Evolutionary conservation across 2,329 filamentous ascomycete genomes (phyloP), one percentile per base, ranked within the genome.

Genomic region (Bipolaris zeicola): DNA sequence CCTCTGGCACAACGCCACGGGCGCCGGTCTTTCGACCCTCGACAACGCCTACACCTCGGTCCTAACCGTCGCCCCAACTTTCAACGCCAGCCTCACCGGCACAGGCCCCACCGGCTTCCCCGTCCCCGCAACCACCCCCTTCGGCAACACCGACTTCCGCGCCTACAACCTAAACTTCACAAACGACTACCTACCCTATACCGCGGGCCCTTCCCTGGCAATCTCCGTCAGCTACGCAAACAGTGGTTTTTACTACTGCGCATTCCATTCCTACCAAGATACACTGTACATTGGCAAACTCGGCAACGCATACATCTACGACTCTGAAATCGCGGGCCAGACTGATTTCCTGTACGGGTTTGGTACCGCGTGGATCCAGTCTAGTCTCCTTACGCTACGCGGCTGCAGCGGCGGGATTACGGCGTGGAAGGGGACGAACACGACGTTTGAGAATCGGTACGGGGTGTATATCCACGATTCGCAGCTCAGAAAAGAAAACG

Each of bases 331-430:
- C 5, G 87, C 85, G 0, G 87, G 87, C 0, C 80, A 89, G 67
- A 89, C 86, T 0, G 88, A 90, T 64, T 89, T 89, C 74, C 76
- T 89, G 18, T 89, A 89, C 66, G 87, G 86, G 7, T 89, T 89
- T 66, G 87, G 87, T 24, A 89, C 87, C 0, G 79, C 83, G 3
- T 89, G 83, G 80, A 78, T 89, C 38, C 79, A 85, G 52, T 76
- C 79, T 3, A 85, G 82, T 1, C 76, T 77, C 0, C 72, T 90
- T 1, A 76, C 78, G 0, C 79, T 89, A 11, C 82, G 87, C 8
- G 78, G 76, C 63, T 90, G 87, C 62, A 85, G 86, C 3, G 87
- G 87, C 14, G 87, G 87, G 10, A 85, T 90, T 51, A 88, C 85
- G 0, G 87, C 87, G 0, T 89, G 87, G 87, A 89, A 89, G 66